Conservation (phyloP, 139 green algal species). For the Closterium sp. region DNA sequence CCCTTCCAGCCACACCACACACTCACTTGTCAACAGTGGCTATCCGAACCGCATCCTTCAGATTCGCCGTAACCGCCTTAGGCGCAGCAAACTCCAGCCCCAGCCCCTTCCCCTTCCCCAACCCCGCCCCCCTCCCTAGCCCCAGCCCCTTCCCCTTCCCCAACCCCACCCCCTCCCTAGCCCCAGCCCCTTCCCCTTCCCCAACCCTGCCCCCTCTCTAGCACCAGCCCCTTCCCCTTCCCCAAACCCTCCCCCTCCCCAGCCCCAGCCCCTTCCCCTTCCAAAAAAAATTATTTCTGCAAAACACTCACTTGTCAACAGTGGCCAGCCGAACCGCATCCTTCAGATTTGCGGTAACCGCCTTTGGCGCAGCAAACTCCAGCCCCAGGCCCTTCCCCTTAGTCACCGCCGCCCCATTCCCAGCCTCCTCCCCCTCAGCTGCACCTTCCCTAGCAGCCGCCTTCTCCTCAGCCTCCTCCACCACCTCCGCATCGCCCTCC, state of each 20-base stretch:
- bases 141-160: background rate
- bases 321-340: constrained; percentile 65
- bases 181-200: background rate
- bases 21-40: constrained; percentile 77
- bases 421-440: background rate
- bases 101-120: no score
- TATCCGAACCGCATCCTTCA: constrained; percentile 56
- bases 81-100: no score
- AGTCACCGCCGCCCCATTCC: background rate
- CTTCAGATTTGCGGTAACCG: constrained; percentile 11
- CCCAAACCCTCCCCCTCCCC: constrained; percentile 54
- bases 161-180: no score
- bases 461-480: constrained; percentile 58
- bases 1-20: no score
- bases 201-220: background rate
- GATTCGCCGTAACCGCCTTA: background rate
- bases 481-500: constrained; percentile 61
- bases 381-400: background rate
- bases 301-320: constrained; percentile 73
- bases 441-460: background rate
- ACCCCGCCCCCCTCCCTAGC: no score
- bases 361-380: background rate
- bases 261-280: no score
- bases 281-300: no score
- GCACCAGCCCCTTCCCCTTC: background rate